These are phyloP conservation scores for Cairneyella variabilis DNA, from an alignment of 495 filamentous ascomycete species.

Conservation along the genomic window DNA sequence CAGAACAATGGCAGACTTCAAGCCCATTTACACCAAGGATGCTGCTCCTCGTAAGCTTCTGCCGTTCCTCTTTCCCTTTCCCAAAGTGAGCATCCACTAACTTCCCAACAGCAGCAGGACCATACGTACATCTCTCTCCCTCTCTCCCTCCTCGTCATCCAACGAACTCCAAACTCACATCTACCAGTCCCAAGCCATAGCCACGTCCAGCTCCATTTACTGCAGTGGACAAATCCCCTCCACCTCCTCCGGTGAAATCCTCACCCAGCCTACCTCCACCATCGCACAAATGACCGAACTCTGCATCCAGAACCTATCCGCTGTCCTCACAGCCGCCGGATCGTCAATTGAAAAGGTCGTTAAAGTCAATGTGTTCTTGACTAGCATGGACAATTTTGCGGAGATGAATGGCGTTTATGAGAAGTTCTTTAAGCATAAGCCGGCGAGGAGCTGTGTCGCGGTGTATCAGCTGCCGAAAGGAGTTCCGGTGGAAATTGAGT, in stretches of 20 bases:
- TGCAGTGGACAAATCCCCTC: conserved; percentile 93
- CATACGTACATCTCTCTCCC: conserved; percentile 41
- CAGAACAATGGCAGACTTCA: conserved; percentile 28
- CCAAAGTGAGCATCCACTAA: background rate
- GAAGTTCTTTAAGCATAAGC: conserved; percentile 80
- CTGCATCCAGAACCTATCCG: conserved; percentile 57
- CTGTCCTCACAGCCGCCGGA: conserved; percentile 62
- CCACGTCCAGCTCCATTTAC: conserved; percentile 75
- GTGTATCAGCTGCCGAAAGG: conserved; percentile 62
- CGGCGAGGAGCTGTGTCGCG: conserved; percentile 72
- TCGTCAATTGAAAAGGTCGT: conserved; percentile 60
- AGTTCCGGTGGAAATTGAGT: conserved; percentile 72
- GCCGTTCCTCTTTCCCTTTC: background rate
- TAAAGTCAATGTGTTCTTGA: conserved; percentile 67
- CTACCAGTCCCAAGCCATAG: conserved; percentile 72
- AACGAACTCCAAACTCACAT: background rate
- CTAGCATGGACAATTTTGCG: conserved; percentile 65
- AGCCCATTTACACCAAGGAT: conserved; percentile 46
- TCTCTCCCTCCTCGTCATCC: background rate
- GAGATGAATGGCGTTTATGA: conserved; percentile 76
- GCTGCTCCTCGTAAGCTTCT: conserved; percentile 47
- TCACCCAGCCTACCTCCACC: conserved; percentile 64
- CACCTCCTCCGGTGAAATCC: conserved; percentile 53
- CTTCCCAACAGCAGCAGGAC: conserved; percentile 42
- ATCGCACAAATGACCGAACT: conserved; percentile 74